Conservation (phyloP, 768 basidiomycete species). For the Tricholoma sp. region DNA sequence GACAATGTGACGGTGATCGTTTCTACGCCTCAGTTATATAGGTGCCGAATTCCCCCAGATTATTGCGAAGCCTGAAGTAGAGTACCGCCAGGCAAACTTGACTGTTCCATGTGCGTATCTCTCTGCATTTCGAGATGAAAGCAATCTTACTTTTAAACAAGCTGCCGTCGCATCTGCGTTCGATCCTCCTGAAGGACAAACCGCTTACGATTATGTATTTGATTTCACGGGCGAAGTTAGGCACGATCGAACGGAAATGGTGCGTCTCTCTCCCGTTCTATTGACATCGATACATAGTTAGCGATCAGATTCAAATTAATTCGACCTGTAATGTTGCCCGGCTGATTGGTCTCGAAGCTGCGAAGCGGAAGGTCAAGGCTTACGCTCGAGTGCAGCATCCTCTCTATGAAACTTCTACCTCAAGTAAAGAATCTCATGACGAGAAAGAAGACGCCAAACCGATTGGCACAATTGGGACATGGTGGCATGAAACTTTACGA, state of each 20-base stretch:
- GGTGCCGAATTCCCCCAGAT: conserved; percentile 69
- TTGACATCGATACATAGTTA: conserved; percentile 6
- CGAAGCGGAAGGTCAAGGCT: conserved; percentile 71
- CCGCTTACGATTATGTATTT: conserved; percentile 77
- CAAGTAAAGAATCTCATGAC: conserved; percentile 53
- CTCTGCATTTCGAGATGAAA: conserved; percentile 5
- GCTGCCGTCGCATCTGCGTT: conserved; percentile 66
- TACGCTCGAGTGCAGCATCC: conserved; percentile 76
- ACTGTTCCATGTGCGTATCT: conserved; percentile 52
- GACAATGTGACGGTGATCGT: neutral
- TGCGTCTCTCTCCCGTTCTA: conserved; percentile 26
- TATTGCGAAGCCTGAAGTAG: conserved; percentile 62
- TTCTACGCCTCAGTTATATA: conserved; percentile 52
- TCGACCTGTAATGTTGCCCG: conserved; percentile 67
- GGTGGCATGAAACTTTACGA: conserved; percentile 87
- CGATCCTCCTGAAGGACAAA: conserved; percentile 62
- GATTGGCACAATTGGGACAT: conserved; percentile 60
- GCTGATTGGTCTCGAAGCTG: conserved; percentile 70
- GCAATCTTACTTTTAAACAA: conserved; percentile 25
- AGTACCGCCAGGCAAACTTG: conserved; percentile 80
- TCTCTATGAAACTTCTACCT: conserved; percentile 61
- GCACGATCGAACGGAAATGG: conserved; percentile 71
- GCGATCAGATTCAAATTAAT: conserved; percentile 66
- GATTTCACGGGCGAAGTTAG: conserved; percentile 81
- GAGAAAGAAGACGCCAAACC: conserved; percentile 79